A percentile compares a stretch with the other conserved stretches of the same genome.
phyloP scores from a whole-genome alignment of 2,329 filamentous ascomycete genomes.

The Fusarium bactridioides region DNA sequence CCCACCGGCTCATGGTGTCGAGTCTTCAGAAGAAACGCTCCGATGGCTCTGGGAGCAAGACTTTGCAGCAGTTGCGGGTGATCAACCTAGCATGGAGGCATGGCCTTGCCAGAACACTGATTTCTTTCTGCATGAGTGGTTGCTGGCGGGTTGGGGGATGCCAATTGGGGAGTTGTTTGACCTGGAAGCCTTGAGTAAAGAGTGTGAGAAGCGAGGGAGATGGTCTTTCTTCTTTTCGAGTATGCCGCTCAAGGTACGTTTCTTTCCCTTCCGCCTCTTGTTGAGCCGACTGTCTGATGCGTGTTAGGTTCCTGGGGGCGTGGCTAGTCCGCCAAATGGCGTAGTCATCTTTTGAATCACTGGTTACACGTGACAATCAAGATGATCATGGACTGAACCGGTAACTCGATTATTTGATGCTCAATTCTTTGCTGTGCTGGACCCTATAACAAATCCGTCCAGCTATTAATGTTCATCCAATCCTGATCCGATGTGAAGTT shows the following conservation, averaged over 20 bases:
- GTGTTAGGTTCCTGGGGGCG: slow-evolving; percentile 13
- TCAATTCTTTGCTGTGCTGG: too few relatives aligned
- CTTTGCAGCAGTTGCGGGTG: slow-evolving; percentile 65
- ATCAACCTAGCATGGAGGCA: slow-evolving; percentile 61
- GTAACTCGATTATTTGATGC: not conserved
- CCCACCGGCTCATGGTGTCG: slow-evolving; percentile 52
- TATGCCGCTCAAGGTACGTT: slow-evolving; percentile 22
- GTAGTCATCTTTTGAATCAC: slow-evolving; percentile 8
- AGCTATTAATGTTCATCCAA: slow-evolving; percentile 40
- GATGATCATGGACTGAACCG: not conserved
- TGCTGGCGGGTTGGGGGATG: slow-evolving; percentile 60
- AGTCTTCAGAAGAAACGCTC: slow-evolving; percentile 57
- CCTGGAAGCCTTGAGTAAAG: slow-evolving; percentile 48
- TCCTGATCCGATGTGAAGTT: slow-evolving; percentile 34
- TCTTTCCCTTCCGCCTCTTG: accelerated
- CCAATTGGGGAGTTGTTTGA: slow-evolving; percentile 60
- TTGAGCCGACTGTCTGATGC: not conserved
- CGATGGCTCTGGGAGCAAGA: slow-evolving; percentile 65
- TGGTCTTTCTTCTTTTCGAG: slow-evolving; percentile 52
- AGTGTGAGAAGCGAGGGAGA: slow-evolving; percentile 44
- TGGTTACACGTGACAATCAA: accelerated
- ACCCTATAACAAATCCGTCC: slow-evolving; percentile 28
- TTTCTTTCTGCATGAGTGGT: slow-evolving; percentile 52
- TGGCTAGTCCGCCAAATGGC: slow-evolving; percentile 21
- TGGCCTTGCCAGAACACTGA: slow-evolving; percentile 50